Evolutionary conservation across 345 rosid genomes (phyloP).

Genomic region (Dimocarpus longan): DNA sequence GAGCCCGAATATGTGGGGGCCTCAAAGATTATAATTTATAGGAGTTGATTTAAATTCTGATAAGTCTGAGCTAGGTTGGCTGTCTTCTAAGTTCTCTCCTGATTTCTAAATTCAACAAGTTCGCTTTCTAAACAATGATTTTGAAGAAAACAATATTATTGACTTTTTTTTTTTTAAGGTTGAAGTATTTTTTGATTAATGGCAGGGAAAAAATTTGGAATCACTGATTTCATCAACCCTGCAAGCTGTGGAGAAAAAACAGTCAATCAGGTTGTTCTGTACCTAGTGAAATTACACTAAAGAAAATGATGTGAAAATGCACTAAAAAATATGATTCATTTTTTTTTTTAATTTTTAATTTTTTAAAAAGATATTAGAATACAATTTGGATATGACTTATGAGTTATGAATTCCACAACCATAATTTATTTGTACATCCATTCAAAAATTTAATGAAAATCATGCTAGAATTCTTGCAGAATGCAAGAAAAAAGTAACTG

Average conservation of each 20-base stretch:
- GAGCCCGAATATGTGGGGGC: conserved; percentile 63
- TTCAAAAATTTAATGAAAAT: too few species aligned
- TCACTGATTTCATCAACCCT: conserved; percentile 73
- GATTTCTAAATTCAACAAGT: not conserved
- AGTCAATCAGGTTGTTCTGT: conserved; percentile 41
- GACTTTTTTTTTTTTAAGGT: not conserved
- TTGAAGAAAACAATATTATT: too few species aligned
- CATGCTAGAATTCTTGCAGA: too few species aligned
- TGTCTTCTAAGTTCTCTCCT: not conserved
- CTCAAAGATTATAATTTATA: conserved; percentile 54
- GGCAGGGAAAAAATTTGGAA: conserved; percentile 59
- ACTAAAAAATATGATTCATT: not conserved
- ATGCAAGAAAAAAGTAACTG: too few species aligned
- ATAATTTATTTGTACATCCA: too few species aligned
- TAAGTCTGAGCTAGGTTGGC: conserved; percentile 56
- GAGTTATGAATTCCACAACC: too few species aligned
- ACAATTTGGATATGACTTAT: too few species aligned
- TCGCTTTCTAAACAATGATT: not conserved
- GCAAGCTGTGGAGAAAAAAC: conserved; percentile 40
- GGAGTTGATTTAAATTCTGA: conserved; percentile 72
- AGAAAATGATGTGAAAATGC: too few species aligned
- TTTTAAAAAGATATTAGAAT: too few species aligned
- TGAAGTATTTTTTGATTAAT: not conserved
- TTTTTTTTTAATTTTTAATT: too few species aligned
- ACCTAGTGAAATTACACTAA: not conserved